phyloP scores from a whole-genome alignment of 129 eudicot genomes.

The Arctium lappa region DNA sequence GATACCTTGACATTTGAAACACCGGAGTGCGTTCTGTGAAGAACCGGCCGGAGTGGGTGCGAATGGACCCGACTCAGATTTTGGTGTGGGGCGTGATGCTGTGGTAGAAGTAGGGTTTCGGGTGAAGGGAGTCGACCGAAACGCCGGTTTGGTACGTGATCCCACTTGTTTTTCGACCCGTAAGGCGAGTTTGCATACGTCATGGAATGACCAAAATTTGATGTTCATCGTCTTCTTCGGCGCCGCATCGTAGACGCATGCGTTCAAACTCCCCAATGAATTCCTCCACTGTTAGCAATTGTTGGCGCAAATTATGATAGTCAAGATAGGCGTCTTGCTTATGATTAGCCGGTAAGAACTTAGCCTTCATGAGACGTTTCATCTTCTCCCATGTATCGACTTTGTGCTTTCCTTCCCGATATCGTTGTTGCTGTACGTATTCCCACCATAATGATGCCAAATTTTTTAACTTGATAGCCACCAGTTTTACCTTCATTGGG shows the following conservation, averaged over 20 bases:
- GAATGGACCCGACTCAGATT: too few species aligned
- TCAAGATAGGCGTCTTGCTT: not conserved
- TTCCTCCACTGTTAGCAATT: too few species aligned
- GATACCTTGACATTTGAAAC: not conserved
- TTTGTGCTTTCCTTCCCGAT: not conserved
- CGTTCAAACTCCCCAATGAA: too few species aligned
- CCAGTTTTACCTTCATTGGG: too few species aligned
- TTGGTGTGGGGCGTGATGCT: too few species aligned
- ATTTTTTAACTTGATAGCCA: too few species aligned
- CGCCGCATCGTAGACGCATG: too few species aligned
- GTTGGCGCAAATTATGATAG: not conserved
- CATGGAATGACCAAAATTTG: not conserved
- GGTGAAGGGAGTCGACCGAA: too few species aligned
- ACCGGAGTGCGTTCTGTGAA: not conserved
- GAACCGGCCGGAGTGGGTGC: too few species aligned
- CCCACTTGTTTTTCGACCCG: too few species aligned
- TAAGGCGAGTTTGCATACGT: not conserved
- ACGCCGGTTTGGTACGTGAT: too few species aligned
- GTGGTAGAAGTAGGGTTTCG: too few species aligned
- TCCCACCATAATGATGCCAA: not conserved
- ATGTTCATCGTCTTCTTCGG: not conserved
- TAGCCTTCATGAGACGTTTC: not conserved
- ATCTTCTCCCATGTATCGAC: not conserved
- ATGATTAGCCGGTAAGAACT: not conserved
- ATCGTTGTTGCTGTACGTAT: not conserved